Conservation (phyloP, 2,329 filamentous ascomycete genomes). For the Orbilia brochopaga region DNA sequence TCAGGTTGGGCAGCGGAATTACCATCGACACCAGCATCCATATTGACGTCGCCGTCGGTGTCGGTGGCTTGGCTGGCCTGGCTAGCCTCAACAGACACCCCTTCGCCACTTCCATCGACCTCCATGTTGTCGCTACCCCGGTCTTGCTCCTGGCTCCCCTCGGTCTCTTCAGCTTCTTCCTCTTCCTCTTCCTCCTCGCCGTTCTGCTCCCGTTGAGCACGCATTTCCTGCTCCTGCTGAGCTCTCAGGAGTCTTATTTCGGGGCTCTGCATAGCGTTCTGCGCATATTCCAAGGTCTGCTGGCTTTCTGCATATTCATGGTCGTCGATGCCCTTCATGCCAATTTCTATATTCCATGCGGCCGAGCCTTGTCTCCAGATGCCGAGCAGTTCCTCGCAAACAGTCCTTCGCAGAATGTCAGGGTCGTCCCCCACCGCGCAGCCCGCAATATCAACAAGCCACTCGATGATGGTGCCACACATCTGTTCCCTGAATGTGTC, state of each 20-base stretch:
- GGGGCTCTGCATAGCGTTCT: conserved; percentile 55
- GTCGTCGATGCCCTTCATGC: conserved; percentile 79
- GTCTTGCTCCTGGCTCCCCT: conserved; percentile 56
- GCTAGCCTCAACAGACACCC: conserved; percentile 52
- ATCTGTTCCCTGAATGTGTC: conserved; percentile 98
- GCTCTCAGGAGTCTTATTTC: conserved; percentile 57
- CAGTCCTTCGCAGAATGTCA: conserved; percentile 75
- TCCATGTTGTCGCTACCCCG: conserved; percentile 55
- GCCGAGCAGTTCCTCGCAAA: conserved; percentile 90
- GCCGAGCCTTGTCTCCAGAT: conserved; percentile 86
- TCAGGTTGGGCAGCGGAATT: conserved; percentile 56
- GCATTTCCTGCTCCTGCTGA: conserved; percentile 53
- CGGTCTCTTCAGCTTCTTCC: conserved; percentile 56
- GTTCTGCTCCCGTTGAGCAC: conserved; percentile 49
- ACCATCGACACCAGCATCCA: conserved; percentile 53
- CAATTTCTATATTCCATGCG: conserved; percentile 78
- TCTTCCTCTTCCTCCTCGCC: conserved; percentile 50
- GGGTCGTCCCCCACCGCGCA: conserved; percentile 83
- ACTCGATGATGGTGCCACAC: conserved; percentile 97
- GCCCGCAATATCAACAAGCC: conserved; percentile 89
- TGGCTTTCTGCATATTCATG: conserved; percentile 62
- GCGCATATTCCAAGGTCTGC: conserved; percentile 46
- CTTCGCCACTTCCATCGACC: conserved; percentile 59
- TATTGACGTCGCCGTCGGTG: conserved; percentile 62
- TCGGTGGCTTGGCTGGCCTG: conserved; percentile 61